These are phyloP conservation scores for Chrysanthemum lavandulifolium DNA, from an alignment of 129 eudicot species.

Conservation along the genomic window DNA sequence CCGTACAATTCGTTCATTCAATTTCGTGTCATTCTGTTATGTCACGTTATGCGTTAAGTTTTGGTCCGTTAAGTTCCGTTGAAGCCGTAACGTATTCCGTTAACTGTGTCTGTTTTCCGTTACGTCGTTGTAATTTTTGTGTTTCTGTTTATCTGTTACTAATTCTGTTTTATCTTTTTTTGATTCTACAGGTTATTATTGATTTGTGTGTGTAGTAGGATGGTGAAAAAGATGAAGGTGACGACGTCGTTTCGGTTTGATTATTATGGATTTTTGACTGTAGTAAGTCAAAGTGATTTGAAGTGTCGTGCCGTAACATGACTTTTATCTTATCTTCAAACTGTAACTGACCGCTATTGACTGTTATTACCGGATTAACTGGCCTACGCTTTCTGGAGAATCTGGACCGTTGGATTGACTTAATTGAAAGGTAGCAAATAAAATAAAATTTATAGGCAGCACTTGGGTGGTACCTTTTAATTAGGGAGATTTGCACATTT, in stretches of 20 bases:
- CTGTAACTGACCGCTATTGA: slow-evolving; percentile 21
- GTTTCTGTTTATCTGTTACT: neutral
- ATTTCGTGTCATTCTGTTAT: neutral
- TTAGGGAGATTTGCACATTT: no score
- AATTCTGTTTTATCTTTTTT: neutral
- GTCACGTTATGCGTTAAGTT: neutral
- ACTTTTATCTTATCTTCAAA: slow-evolving; percentile 6
- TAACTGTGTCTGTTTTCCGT: neutral
- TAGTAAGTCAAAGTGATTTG: neutral
- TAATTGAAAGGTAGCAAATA: neutral
- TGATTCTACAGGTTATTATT: slow-evolving; percentile 17
- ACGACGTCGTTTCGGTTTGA: neutral
- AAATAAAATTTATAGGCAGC: no score
- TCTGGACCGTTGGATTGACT: slow-evolving; percentile 4
- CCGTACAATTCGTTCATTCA: neutral
- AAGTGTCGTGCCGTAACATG: slow-evolving; percentile 18
- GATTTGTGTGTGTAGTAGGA: no score
- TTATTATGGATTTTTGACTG: neutral
- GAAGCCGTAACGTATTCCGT: neutral
- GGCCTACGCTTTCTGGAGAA: neutral
- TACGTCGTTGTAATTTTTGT: neutral
- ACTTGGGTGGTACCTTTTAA: no score
- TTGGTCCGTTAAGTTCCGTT: neutral
- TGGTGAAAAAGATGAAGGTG: neutral
- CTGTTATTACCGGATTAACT: neutral